These are phyloP conservation scores for Alloteropsis semialata DNA, from an alignment of 176 grass and related monocot genomes.

Conservation along the genomic window DNA sequence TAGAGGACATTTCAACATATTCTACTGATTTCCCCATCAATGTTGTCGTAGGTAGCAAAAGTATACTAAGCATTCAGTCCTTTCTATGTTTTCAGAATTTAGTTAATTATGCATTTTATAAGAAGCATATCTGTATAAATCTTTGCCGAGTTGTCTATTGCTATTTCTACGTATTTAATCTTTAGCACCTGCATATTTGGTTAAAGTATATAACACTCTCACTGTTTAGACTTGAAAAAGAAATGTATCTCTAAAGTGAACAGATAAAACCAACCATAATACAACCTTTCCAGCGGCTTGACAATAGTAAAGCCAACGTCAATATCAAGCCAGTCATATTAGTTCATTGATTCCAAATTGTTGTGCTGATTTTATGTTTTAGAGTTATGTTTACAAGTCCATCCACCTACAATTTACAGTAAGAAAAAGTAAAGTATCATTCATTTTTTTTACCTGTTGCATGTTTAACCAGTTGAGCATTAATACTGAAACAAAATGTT, in stretches of 20 bases:
- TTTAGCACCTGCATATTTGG: background rate
- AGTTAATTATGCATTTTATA: background rate
- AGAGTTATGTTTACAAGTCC: background rate
- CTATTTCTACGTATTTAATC: background rate
- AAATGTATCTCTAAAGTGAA: background rate
- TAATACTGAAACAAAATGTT: background rate
- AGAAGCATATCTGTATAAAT: background rate
- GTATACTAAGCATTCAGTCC: slow-evolving; percentile 28
- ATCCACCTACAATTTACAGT: background rate
- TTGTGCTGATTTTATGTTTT: background rate
- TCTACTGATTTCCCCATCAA: slow-evolving; percentile 28
- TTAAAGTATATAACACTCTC: background rate
- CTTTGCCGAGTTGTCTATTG: background rate
- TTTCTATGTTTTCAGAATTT: background rate
- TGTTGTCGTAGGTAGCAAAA: slow-evolving; percentile 31
- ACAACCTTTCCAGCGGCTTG: background rate
- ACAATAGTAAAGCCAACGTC: background rate
- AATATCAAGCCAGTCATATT: background rate
- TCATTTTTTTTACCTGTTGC: background rate
- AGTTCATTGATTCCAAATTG: background rate
- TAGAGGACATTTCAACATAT: slow-evolving; percentile 52
- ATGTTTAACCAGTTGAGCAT: background rate
- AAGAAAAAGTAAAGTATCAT: no score
- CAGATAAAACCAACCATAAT: background rate
- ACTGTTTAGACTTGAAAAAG: background rate